Conservation (phyloP, 2,329 filamentous ascomycete species). For the Phaeosphaeria sp. region DNA sequence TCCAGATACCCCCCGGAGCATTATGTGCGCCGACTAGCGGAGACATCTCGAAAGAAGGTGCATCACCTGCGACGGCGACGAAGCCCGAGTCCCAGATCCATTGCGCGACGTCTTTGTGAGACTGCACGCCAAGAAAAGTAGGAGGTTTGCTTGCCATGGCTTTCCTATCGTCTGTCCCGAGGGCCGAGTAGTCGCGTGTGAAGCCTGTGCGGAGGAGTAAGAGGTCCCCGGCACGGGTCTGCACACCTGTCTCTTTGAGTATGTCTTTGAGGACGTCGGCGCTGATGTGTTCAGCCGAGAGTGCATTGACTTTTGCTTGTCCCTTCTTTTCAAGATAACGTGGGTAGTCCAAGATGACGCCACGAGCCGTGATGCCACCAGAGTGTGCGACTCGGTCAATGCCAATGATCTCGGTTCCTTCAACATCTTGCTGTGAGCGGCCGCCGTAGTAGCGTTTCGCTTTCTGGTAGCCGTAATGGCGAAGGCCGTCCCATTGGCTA, state of each 20-base stretch:
- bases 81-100: constrained; percentile 58
- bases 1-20: constrained; percentile 41
- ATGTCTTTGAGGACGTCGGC: constrained; percentile 39
- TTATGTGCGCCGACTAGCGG: constrained; percentile 47
- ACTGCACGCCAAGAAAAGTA: constrained; percentile 51
- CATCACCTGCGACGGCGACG: constrained; percentile 53
- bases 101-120: constrained; percentile 40
- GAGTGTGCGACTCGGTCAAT: constrained; percentile 47
- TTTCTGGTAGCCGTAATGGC: constrained; percentile 52
- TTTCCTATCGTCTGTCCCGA: constrained; percentile 26
- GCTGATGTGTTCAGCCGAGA: constrained; percentile 30
- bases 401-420: constrained; percentile 47
- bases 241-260: constrained; percentile 41
- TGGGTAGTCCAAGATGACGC: constrained; percentile 42
- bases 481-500: constrained; percentile 50
- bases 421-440: constrained; percentile 48
- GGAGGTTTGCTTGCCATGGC: constrained; percentile 38
- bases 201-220: constrained; percentile 42
- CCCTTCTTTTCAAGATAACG: constrained; percentile 31
- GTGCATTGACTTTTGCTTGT: constrained; percentile 22
- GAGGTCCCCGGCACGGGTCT: constrained; percentile 41
- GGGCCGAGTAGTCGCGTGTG: constrained; percentile 45
- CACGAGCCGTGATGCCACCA: constrained; percentile 40
- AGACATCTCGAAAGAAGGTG: constrained; percentile 53
- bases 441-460: constrained; percentile 53